Conservation (phyloP, 768 basidiomycete species). For the Kockovaella imperatae region DNA sequence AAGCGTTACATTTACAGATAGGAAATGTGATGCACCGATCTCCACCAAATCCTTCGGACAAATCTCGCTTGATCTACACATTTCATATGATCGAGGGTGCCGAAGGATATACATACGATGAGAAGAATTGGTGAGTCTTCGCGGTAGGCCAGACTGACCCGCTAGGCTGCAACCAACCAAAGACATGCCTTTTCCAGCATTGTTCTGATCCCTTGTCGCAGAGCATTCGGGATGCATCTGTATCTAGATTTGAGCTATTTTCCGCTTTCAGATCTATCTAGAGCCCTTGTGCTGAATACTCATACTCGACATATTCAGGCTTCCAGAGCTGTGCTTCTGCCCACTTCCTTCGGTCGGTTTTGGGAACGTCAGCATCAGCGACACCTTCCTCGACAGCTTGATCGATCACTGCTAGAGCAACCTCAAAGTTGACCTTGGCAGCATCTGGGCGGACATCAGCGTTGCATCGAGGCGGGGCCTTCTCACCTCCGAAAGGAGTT, state of each 20-base stretch:
- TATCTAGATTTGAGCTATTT: not conserved
- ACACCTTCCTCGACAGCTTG: constrained; percentile 67
- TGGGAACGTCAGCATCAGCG: constrained; percentile 49
- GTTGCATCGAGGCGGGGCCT: not conserved
- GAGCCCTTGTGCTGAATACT: constrained; percentile 55
- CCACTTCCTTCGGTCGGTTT: constrained; percentile 47
- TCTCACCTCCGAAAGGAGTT: constrained; percentile 51
- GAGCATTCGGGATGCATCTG: not conserved
- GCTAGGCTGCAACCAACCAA: constrained; percentile 70
- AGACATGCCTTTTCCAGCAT: constrained; percentile 63
- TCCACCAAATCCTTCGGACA: constrained; percentile 68
- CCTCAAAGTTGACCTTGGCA: constrained; percentile 64
- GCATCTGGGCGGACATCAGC: constrained; percentile 18
- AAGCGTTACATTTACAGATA: constrained; percentile 1
- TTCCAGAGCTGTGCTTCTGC: constrained; percentile 58
- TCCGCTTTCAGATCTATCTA: not conserved
- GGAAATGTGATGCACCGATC: constrained; percentile 77
- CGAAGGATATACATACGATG: constrained; percentile 57
- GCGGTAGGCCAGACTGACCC: not conserved
- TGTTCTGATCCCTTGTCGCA: constrained; percentile 28
- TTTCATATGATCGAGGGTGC: constrained; percentile 66
- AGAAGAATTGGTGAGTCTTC: constrained; percentile 65
- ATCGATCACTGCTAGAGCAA: constrained; percentile 73
- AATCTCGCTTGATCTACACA: constrained; percentile 81
- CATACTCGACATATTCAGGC: constrained; percentile 58